Evolutionary conservation across 305 asterid species (phyloP).

Genomic region (Coffea humblotiana): DNA sequence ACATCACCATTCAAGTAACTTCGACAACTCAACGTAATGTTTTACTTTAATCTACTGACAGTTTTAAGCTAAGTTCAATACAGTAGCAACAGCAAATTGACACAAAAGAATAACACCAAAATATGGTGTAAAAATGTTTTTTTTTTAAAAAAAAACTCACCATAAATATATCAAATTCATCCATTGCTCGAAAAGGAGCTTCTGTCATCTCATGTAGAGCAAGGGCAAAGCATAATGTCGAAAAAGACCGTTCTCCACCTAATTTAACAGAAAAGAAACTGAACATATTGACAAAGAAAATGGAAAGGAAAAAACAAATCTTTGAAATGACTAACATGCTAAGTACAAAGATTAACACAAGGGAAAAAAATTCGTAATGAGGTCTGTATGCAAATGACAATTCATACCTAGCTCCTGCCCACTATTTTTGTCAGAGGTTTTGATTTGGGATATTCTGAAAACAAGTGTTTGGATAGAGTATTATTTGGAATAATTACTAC

Average conservation of each 20-base stretch:
- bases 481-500: too few relatives aligned
- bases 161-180: constrained; percentile 97
- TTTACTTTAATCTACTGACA: background rate
- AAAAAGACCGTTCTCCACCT: constrained; percentile 98
- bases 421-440: background rate
- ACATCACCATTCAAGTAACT: background rate
- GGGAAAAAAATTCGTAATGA: too few relatives aligned
- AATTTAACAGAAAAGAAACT: constrained; percentile 17
- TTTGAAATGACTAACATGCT: background rate
- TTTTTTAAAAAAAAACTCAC: constrained; percentile 30
- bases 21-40: background rate
- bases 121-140: background rate
- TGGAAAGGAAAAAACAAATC: background rate
- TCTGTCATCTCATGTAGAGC: constrained; percentile 99
- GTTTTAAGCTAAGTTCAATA: background rate
- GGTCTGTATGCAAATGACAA: background rate
- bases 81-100: background rate
- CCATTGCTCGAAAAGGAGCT: constrained; percentile 99
- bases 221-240: constrained; percentile 92
- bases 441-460: background rate
- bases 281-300: background rate
- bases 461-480: too few relatives aligned
- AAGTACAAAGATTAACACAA: background rate
- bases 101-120: background rate
- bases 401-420: background rate